Conservation (phyloP, 2,329 filamentous ascomycete species). For the Huntiella decipiens region DNA sequence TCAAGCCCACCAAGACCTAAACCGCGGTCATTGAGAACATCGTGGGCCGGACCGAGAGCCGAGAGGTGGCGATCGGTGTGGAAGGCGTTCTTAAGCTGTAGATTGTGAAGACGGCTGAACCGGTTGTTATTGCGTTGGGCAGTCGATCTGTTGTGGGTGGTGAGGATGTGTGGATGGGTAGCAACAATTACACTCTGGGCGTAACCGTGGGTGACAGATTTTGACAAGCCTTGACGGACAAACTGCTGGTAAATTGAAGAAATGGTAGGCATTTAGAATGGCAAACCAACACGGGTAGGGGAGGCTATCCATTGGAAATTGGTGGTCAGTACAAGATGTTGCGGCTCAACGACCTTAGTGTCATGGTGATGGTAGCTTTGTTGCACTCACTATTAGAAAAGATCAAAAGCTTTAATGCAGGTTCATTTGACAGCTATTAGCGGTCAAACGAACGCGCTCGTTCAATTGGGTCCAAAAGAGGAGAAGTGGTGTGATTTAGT, state of each 20-base stretch:
- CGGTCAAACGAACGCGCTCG: conserved; percentile 85
- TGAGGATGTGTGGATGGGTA: conserved; percentile 61
- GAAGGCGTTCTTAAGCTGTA: conserved; percentile 57
- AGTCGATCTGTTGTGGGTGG: conserved; percentile 49
- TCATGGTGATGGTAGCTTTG: neutral
- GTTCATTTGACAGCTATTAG: conserved; percentile 90
- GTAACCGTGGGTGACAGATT: conserved; percentile 95
- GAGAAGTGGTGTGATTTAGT: neutral
- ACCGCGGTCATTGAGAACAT: conserved; percentile 32
- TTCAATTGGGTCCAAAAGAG: conserved; percentile 7
- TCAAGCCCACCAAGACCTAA: conserved; percentile 48
- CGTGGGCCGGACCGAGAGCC: conserved; percentile 27
- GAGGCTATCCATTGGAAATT: too few species aligned
- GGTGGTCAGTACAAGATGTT: too few species aligned
- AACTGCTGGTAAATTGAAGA: conserved; percentile 56
- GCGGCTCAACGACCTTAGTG: too few species aligned
- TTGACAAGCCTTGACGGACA: conserved; percentile 86
- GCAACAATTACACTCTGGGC: conserved; percentile 94
- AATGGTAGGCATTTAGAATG: conserved; percentile 74
- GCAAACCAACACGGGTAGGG: conserved; percentile 26
- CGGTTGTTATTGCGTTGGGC: conserved; percentile 37
- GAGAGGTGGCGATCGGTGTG: conserved; percentile 36
- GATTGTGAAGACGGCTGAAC: conserved; percentile 32
- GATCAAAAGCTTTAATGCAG: conserved; percentile 54
- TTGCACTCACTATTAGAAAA: conserved; percentile 26